Evolutionary conservation across 805 yeast genomes (phyloP), one percentile per base, ranked within the genome.

Genomic region (Lachancea meyersii): DNA sequence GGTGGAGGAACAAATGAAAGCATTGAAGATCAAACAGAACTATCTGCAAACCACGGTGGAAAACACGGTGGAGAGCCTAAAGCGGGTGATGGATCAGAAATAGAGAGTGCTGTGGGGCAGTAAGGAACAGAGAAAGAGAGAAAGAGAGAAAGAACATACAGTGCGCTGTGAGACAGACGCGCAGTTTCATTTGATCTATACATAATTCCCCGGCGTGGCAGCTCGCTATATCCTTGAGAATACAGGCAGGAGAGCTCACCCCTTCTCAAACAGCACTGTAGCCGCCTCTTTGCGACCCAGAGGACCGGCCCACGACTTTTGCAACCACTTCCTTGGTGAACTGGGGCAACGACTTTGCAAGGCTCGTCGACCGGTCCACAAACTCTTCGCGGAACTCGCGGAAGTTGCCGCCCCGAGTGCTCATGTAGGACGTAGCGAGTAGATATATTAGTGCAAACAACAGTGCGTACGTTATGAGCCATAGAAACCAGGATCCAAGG

Each of bases 261-360:
- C 26, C 26, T 23, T 10, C 13, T 66, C 70, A 89, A 9, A 93
- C 95, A 27, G 97, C 97, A 58, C 95, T 81, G 62, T 93, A 91
- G 16, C 96, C 97, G 21, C 95, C 95, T 60, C 96, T 75, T 53
- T 53, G 54, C 13, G 56, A 27, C 14, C 71, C 69, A 35, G 75
- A 67, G 20, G 59, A 44, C 18, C 79, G 74, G 5, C 89, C 82
- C 41, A 81, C 71, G 26, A 89, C 61, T 54, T 76, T 86, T 39
- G 75, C 76, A 32, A 78, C 67, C 3, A 89, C 71, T 63, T 89
- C 96, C 48, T 69, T 72, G 34, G 76, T 51, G 47, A 89, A 80
- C 11, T 74, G 73, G 5, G 93, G 93, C 39, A 81, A 62, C 1
- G 80, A 79, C 20, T 70, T 68, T 34, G 76, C 55, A 24, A 82